Evolutionary conservation across 441 rosid species (phyloP), one percentile per base, ranked within the genome.

Genomic region (Adansonia grandidieri): DNA sequence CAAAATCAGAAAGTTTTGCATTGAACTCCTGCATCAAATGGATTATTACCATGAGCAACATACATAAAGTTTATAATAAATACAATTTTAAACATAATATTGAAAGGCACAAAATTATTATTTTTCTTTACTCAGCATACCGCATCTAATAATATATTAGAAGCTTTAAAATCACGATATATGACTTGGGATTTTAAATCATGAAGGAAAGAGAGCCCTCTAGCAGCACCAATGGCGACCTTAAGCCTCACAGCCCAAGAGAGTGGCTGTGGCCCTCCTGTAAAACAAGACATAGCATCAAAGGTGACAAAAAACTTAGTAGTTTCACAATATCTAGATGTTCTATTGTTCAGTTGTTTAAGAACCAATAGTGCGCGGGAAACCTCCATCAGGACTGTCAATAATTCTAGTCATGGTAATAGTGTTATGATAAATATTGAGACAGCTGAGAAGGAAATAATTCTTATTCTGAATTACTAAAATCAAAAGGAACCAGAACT

Each of bases 231-330:
- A 10, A 84, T 75, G 28, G 94, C 94, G 14, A 91, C 91, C 81
- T 91, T 91, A 81, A 91, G 87, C 82, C 94, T 88, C n/a, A 87
- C 83, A 58, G 89, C 91, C 98, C 98, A 95, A 24, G 97, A 85
- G 76, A 95, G 91, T 3, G 96, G 97, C 60, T 89, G 90, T 5
- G 89, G 88, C 17, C 97, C 93, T 84, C 95, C 98, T 93, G 82
- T 47, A 79, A 79, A 79, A 73, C 40, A 76, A 74, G 37, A 83
- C 9, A 58, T 56, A 65, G 71, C 51, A 76, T 63, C 22, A 45
- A 81, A 58, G 48, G 42, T 67, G 57, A 47, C 57, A 19, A 28
- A 74, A 70, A 13, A 58, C 47, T 47, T 11, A 15, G 70, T 19
- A 66, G 47, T 66, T 67, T 47, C 56, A 32, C 60, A 37, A 61